These are phyloP conservation scores for Xylaria sp. DNA, from an alignment of 2,329 filamentous ascomycete genomes.

Conservation along the genomic window DNA sequence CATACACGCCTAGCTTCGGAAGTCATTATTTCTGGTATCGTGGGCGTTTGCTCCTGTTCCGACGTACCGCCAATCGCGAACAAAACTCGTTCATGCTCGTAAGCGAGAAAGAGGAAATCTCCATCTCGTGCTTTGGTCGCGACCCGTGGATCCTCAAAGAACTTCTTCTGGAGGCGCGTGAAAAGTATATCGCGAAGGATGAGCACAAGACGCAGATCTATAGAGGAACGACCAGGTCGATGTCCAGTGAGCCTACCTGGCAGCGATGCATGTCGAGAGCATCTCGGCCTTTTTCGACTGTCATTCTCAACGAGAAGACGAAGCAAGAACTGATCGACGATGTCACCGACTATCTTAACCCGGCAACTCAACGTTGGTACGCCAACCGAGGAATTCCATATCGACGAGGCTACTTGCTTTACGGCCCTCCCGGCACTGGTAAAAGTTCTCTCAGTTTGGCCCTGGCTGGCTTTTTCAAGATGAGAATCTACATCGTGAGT, in stretches of 20 bases:
- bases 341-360: slow-evolving; percentile 70
- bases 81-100: slow-evolving; percentile 52
- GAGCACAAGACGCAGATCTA: slow-evolving; percentile 73
- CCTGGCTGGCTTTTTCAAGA: slow-evolving; percentile 74
- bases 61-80: slow-evolving; percentile 61
- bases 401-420: slow-evolving; percentile 81
- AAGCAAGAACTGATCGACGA: slow-evolving; percentile 70
- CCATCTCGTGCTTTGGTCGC: slow-evolving; percentile 70
- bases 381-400: slow-evolving; percentile 86
- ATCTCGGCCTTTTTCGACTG: slow-evolving; percentile 70
- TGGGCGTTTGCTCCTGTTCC: slow-evolving; percentile 66
- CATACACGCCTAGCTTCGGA: slow-evolving; percentile 75
- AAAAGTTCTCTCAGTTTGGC: slow-evolving; percentile 79
- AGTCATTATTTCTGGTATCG: slow-evolving; percentile 76
- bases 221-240: slow-evolving; percentile 61
- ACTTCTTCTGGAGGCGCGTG: slow-evolving; percentile 67
- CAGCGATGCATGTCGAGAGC: slow-evolving; percentile 70
- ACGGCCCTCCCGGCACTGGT: slow-evolving; percentile 83
- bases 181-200: slow-evolving; percentile 66
- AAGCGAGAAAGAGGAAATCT: slow-evolving; percentile 68
- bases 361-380: slow-evolving; percentile 79
- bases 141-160: slow-evolving; percentile 70
- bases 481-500: slow-evolving; percentile 78
- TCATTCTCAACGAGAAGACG: slow-evolving; percentile 69
- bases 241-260: slow-evolving; percentile 62